phyloP scores from a whole-genome alignment of 2,329 filamentous ascomycete genomes.

The Pochonia chlamydosporia region DNA sequence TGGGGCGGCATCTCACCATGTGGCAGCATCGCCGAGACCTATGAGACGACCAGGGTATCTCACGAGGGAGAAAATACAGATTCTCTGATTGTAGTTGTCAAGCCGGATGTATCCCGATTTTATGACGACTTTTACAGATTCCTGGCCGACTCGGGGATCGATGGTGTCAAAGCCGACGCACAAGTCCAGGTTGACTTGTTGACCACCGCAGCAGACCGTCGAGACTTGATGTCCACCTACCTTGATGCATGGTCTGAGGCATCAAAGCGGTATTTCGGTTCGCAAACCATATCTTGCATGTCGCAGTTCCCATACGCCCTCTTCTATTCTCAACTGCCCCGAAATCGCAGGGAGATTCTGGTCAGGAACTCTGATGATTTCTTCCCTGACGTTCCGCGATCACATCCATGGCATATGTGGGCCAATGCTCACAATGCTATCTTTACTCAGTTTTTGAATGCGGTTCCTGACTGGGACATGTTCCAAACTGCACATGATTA shows the following conservation, averaged over 20 bases:
- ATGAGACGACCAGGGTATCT: conserved; percentile 64
- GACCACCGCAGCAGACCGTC: conserved; percentile 61
- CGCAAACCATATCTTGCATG: conserved; percentile 87
- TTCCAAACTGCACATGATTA: conserved; percentile 62
- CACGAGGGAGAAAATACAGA: conserved; percentile 45
- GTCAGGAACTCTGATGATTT: conserved; percentile 89
- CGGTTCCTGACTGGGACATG: conserved; percentile 78
- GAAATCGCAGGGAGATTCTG: conserved; percentile 66
- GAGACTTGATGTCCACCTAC: conserved; percentile 66
- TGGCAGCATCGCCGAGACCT: conserved; percentile 68
- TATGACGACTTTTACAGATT: conserved; percentile 92
- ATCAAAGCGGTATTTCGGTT: conserved; percentile 70
- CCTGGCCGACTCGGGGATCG: conserved; percentile 65
- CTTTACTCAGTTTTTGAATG: conserved; percentile 77
- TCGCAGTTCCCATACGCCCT: conserved; percentile 81
- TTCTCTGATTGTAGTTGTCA: conserved; percentile 60
- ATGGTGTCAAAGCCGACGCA: conserved; percentile 87
- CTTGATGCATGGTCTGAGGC: conserved; percentile 82
- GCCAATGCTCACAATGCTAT: conserved; percentile 86
- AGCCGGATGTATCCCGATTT: conserved; percentile 67
- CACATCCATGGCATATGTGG: conserved; percentile 94
- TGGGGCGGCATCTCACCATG: conserved; percentile 82
- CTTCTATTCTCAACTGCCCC: conserved; percentile 76
- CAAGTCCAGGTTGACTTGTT: conserved; percentile 85
- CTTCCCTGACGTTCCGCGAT: conserved; percentile 74